Conservation (phyloP, 805 yeast genomes). For the Grigorovia humatica region DNA sequence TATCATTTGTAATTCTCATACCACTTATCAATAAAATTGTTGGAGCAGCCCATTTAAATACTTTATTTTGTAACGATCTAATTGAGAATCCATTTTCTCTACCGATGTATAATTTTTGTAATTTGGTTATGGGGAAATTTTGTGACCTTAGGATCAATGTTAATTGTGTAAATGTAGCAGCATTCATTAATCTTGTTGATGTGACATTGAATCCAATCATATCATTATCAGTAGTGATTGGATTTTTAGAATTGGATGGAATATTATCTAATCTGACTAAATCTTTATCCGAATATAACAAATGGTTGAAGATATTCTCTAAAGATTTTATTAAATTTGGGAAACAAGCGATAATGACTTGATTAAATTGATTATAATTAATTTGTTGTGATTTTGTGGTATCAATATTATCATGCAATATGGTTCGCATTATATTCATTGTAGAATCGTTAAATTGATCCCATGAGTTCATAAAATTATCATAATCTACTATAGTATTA, state of each 20-base stretch:
- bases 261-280: conserved; percentile 4
- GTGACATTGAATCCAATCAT: conserved; percentile 1
- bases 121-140: conserved; percentile 15
- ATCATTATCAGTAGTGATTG: conserved; percentile 2
- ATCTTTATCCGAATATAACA: conserved; percentile 28
- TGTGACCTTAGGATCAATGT: conserved; percentile 29
- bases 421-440: conserved; percentile 36
- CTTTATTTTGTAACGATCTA: conserved; percentile 73
- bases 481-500: background rate
- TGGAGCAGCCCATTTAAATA: conserved; percentile 86
- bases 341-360: conserved; percentile 25
- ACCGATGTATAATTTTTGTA: conserved; percentile 55
- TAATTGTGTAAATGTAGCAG: conserved; percentile 33
- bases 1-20: conserved; percentile 31
- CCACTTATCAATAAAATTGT: conserved; percentile 66
- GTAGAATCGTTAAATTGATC: conserved; percentile 36
- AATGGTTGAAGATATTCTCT: conserved; percentile 34
- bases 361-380: conserved; percentile 27
- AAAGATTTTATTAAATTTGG: conserved; percentile 40
- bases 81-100: conserved; percentile 72
- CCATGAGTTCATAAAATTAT: conserved; percentile 28
- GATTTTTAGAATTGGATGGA: no score
- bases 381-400: conserved; percentile 8
- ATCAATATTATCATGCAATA: conserved; percentile 32
- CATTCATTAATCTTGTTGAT: conserved; percentile 18